phyloP scores from a whole-genome alignment of 345 rosid species.

The Durio zibethinus region DNA sequence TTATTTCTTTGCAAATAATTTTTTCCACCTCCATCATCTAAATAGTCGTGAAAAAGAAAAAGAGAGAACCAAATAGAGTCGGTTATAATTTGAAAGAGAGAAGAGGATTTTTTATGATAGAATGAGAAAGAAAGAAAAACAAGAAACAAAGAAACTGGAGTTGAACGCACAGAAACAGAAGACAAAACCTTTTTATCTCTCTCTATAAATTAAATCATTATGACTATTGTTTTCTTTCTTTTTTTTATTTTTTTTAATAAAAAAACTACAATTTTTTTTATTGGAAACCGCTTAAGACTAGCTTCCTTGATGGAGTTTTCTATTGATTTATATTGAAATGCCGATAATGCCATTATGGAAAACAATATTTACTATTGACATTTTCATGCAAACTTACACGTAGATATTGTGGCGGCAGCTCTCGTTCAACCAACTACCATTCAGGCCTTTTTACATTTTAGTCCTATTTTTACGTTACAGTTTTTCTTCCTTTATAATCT shows the following conservation, averaged over 20 bases:
- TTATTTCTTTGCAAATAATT: conserved; percentile 32
- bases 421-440: background rate
- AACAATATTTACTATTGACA: conserved; percentile 24
- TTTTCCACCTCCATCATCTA: conserved; percentile 18
- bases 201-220: conserved; percentile 5
- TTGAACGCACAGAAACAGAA: conserved; percentile 39
- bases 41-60: background rate
- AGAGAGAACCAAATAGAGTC: conserved; percentile 24
- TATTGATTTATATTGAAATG: background rate
- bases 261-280: background rate
- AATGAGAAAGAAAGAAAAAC: background rate
- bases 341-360: conserved; percentile 19
- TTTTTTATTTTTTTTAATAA: background rate
- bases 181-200: conserved; percentile 34
- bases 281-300: conserved; percentile 22
- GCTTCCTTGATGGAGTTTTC: conserved; percentile 25
- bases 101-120: conserved; percentile 13
- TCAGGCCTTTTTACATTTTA: conserved; percentile 4
- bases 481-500: background rate
- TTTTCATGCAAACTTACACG: conserved; percentile 56
- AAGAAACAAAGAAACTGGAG: conserved; percentile 19
- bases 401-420: conserved; percentile 26
- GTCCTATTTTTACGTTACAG: background rate
- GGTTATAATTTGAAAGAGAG: conserved; percentile 27
- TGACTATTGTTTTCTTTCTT: conserved; percentile 28